phyloP scores from a whole-genome alignment of 2,329 filamentous ascomycete species.

The Talaromyces pinophilus region DNA sequence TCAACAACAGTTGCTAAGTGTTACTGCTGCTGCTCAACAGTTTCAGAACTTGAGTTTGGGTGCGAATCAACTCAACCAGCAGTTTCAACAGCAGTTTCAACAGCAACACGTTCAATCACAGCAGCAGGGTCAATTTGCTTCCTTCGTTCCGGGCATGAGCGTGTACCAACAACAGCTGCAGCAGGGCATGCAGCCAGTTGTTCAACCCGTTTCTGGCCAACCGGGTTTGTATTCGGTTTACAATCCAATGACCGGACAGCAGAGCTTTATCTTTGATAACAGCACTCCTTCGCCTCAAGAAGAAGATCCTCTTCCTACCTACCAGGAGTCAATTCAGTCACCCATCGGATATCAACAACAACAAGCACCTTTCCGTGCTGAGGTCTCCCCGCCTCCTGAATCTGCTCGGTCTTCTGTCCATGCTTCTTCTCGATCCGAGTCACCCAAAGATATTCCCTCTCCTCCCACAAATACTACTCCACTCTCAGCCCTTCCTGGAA shows the following conservation, averaged over 20 bases:
- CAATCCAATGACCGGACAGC: slow-evolving; percentile 83
- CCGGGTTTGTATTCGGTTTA: slow-evolving; percentile 80
- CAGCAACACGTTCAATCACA: slow-evolving; percentile 54
- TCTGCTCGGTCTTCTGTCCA: slow-evolving; percentile 55
- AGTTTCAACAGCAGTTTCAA: slow-evolving; percentile 51
- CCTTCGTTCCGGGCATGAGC: slow-evolving; percentile 56
- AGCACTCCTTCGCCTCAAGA: slow-evolving; percentile 56
- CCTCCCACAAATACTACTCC: slow-evolving; percentile 70
- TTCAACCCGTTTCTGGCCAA: slow-evolving; percentile 64
- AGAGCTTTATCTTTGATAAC: slow-evolving; percentile 76
- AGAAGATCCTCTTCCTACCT: slow-evolving; percentile 32
- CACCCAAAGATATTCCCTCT: slow-evolving; percentile 60
- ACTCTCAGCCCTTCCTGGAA: slow-evolving; percentile 82
- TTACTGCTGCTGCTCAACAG: slow-evolving; percentile 81
- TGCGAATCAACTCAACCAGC: slow-evolving; percentile 34
- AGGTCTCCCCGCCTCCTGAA: slow-evolving; percentile 76
- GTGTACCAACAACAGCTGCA: slow-evolving; percentile 68
- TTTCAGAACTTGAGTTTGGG: slow-evolving; percentile 75
- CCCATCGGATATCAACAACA: slow-evolving; percentile 45
- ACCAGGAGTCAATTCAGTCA: slow-evolving; percentile 49
- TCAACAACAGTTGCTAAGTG: slow-evolving; percentile 84
- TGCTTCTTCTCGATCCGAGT: slow-evolving; percentile 65
- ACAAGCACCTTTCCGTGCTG: slow-evolving; percentile 67
- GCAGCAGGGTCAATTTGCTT: slow-evolving; percentile 53
- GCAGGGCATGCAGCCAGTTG: slow-evolving; percentile 65